Evolutionary conservation across 2,329 filamentous ascomycete species (phyloP), one percentile per base, ranked within the genome.

Genomic region (Calcarisporium arbuscula): DNA sequence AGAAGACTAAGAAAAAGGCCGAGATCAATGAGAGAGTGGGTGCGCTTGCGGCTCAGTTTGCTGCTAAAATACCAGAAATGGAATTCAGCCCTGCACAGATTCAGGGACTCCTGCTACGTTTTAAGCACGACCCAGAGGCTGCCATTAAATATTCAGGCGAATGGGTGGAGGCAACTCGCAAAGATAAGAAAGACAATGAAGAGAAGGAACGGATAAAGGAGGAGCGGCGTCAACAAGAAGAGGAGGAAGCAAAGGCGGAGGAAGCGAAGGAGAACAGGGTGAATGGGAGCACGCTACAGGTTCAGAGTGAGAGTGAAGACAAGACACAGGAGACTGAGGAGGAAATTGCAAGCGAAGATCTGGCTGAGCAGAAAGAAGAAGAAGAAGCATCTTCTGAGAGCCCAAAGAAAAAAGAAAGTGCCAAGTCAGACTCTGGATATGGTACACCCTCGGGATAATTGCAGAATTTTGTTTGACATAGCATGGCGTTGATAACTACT

Each of bases 41-140:
- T 12, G 44, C 42, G 4, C 56, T 76, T n/a, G 69, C 74, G 2
- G 35, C 50, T 10, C 46, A 63, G 33, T 80, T 80, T 38, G 62
- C 68, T 1, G 47, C 56, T 8, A 61, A 58, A 49, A 60, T 79
- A n/a, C 75, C 75, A 0, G 60, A 62, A 19, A 57, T 65, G 28
- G 66, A 75, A 49, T 79, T 79, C 48, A 74, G 69, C 34, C 75
- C 74, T 0, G 75, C 75, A 6, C 74, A 80, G 54, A 64, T 80
- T 5, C 75, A 79, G 50, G 75, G 75, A 5, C 68, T 68, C 36
- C 59, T 80, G 31, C 60, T 80, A 41, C 67, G 66, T 47, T 57
- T 77, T 48, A 79, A 79, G 61, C 64, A 65, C 8, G 56, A 64
- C 36, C 68, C 74, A 0, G 57, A 64, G 22, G 61, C 52, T 1